A percentile compares a stretch with the other conserved stretches of the same genome.
phyloP scores from a whole-genome alignment of 2,329 filamentous ascomycete genomes.

The Colletotrichum sp. region DNA sequence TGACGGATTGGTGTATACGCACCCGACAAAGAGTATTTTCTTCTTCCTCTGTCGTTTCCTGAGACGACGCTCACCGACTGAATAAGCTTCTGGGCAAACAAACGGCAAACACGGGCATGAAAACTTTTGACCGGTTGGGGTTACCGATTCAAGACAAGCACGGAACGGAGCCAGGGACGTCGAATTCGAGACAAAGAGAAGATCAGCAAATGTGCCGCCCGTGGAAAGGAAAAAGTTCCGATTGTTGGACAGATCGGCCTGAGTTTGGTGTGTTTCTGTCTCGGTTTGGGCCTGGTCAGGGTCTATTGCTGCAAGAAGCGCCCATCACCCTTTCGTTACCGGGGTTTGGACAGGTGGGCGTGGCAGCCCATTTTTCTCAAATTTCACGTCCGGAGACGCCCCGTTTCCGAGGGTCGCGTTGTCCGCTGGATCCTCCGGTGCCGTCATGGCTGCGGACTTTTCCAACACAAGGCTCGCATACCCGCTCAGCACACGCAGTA shows the following conservation, averaged over 20 bases:
- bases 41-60: not conserved
- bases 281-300: not conserved
- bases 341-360: not conserved
- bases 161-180: not conserved
- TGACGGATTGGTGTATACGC: not conserved
- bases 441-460: conserved; percentile 5
- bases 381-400: not conserved
- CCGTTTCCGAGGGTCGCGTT: not conserved
- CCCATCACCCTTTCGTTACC: not conserved
- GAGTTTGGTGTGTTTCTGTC: not conserved
- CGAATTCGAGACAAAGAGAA: conserved; percentile 5
- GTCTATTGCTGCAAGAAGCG: not conserved
- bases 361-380: not conserved
- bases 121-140: not conserved
- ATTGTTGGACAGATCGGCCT: not conserved
- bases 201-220: not conserved
- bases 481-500: not conserved
- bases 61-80: not conserved
- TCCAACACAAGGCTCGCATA: not conserved
- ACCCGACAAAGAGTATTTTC: not conserved
- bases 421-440: not conserved
- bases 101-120: not conserved
- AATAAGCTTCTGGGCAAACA: not conserved
- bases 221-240: not conserved
- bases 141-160: not conserved